Conservation (phyloP, 768 basidiomycete genomes). For the Hygrophorus pudorinus region DNA sequence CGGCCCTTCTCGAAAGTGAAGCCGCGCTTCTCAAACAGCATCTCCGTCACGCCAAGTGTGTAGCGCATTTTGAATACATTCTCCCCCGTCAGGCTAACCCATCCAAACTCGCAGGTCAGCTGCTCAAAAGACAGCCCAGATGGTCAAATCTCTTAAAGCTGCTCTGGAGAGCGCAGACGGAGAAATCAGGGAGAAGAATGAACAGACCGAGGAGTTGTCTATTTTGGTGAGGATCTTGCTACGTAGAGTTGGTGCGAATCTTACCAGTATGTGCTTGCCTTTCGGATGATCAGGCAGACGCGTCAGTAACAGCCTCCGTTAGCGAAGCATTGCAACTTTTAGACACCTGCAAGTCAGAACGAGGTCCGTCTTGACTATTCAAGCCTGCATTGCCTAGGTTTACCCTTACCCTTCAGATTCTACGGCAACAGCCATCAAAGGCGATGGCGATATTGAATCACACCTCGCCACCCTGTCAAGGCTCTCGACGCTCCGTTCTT, state of each 20-base stretch:
- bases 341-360: too few relatives aligned
- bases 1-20: slow-evolving; percentile 18
- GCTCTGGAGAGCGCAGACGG: slow-evolving; percentile 15
- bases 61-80: background rate
- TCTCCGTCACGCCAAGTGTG: slow-evolving; percentile 21
- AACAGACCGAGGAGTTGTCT: slow-evolving; percentile 20
- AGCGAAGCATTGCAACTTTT: too few relatives aligned
- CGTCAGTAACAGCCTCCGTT: too few relatives aligned
- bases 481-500: slow-evolving; percentile 8
- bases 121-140: slow-evolving; percentile 14
- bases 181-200: slow-evolving; percentile 13
- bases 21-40: slow-evolving; percentile 18
- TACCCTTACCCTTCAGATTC: too few relatives aligned
- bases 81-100: background rate
- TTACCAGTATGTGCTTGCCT: too few relatives aligned
- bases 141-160: slow-evolving; percentile 15
- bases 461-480: slow-evolving; percentile 9
- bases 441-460: background rate
- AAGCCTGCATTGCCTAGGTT: too few relatives aligned
- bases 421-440: too few relatives aligned
- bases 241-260: background rate
- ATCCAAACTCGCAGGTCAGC: slow-evolving; percentile 14
- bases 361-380: too few relatives aligned
- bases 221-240: slow-evolving; percentile 13
- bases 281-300: too few relatives aligned